A percentile compares a stretch with the other conserved stretches of the same genome.
phyloP scores from a whole-genome alignment of 2,329 filamentous ascomycete species.

The Trichoderma citrinoviride region DNA sequence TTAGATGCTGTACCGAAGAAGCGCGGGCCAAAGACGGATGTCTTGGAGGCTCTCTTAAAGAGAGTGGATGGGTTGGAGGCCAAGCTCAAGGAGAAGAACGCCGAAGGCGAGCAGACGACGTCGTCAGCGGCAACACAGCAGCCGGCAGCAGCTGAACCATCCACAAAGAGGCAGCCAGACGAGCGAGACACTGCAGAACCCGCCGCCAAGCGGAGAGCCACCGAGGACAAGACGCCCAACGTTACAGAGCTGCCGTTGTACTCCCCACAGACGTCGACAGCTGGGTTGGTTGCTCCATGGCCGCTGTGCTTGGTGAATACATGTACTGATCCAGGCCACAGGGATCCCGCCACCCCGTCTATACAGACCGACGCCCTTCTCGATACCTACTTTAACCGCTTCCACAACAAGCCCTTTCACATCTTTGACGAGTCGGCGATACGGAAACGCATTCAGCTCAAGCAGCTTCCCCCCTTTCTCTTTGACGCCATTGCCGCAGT shows the following conservation, averaged over 20 bases:
- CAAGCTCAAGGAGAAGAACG: conserved; percentile 67
- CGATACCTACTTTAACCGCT: conserved; percentile 74
- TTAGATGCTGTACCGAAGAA: conserved; percentile 82
- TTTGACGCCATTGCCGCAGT: conserved; percentile 60
- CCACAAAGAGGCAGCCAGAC: background rate
- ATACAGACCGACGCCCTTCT: conserved; percentile 62
- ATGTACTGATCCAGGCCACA: conserved; percentile 28
- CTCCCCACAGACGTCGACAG: conserved; percentile 8
- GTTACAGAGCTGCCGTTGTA: conserved; percentile 19
- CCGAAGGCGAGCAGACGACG: conserved; percentile 28
- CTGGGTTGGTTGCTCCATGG: background rate
- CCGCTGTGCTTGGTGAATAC: background rate
- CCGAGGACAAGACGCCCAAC: conserved; percentile 34
- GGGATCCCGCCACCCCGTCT: conserved; percentile 45
- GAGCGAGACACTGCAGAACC: conserved; percentile 30
- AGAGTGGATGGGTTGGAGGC: conserved; percentile 83
- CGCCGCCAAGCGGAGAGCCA: conserved; percentile 41
- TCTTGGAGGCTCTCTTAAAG: conserved; percentile 79
- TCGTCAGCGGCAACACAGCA: conserved; percentile 28
- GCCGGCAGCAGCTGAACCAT: background rate
- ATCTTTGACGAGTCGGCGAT: conserved; percentile 75
- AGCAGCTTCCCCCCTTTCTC: conserved; percentile 59
- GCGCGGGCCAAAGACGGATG: conserved; percentile 84
- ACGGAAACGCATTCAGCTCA: conserved; percentile 67
- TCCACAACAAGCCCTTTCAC: conserved; percentile 79